Base-by-base conservation (phyloP, 73 alveolate genomes). In the Paramecium sexaurelia region DNA sequence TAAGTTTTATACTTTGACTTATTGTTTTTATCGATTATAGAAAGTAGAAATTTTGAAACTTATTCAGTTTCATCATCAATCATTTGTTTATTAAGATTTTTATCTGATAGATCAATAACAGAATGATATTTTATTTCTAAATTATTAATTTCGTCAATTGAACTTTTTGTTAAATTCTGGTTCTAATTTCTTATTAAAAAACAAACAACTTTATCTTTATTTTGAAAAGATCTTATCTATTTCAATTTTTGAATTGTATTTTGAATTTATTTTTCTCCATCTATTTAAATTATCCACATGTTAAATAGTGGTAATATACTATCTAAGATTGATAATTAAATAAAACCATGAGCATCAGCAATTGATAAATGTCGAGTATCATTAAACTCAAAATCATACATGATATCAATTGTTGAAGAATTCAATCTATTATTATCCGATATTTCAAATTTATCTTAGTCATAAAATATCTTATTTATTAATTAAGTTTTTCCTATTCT, bases 321-420 rank as follows among this genome's bases (percentile, higher is more conserved):
- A 61, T 61, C 83, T 61, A 61, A 61, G 26, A 29, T 61, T 26
- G 20, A 41, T 26, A 29, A 61, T 3, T 41, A 45, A 15, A 61
- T 61, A 32, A 61, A 61, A 32, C n/a, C 26, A 32, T 61, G 83
- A 29, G 43, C 83, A 8, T 61, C 83, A 6, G 83, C 83, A 22
- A 61, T 20, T 22, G 83, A 61, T 10, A 61, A 10, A 6, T 61
- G 20, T 32, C 83, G 9, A 1, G 83, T 26, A 1, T 45, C 83
- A 61, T 26, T 61, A 61, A 61, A 61, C 26, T 61, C 83, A 61
- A 61, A 61, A 26, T 61, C 83, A 61, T 61, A 61, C 83, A 61
- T 61, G 26, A 61, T 15, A 61, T 61, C 82, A 13, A 61, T 24
- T 61, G 83, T 61, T 61, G 20, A 32, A 10, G 7, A 26, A 24